phyloP scores from a whole-genome alignment of 2,329 filamentous ascomycete genomes.

The Botrytis galanthina region DNA sequence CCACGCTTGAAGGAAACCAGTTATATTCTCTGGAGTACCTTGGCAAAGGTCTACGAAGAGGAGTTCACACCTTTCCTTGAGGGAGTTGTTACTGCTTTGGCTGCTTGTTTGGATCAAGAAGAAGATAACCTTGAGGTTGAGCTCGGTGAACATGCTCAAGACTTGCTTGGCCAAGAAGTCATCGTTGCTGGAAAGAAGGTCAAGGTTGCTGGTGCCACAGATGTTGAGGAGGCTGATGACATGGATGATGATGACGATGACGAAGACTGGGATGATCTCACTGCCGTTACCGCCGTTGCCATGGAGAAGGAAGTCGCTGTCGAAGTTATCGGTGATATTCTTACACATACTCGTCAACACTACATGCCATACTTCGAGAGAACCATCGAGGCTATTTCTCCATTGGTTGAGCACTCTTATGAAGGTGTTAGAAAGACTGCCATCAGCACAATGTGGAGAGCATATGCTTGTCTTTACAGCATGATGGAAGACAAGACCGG shows the following conservation, averaged over 20 bases:
- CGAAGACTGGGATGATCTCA: conserved; percentile 80
- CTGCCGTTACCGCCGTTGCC: conserved; percentile 82
- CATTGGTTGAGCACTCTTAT: conserved; percentile 83
- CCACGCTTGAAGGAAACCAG: conserved; percentile 91
- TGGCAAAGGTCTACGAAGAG: conserved; percentile 90
- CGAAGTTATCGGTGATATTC: conserved; percentile 89
- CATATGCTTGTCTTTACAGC: conserved; percentile 86
- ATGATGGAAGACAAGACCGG: conserved; percentile 76
- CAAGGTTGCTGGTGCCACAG: conserved; percentile 67
- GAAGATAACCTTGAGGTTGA: conserved; percentile 78
- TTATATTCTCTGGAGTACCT: conserved; percentile 93
- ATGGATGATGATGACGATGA: conserved; percentile 72
- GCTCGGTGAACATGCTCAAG: conserved; percentile 70
- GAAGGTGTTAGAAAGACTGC: conserved; percentile 92
- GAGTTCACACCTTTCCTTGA: conserved; percentile 76
- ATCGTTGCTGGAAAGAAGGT: conserved; percentile 80
- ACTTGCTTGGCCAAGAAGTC: conserved; percentile 73
- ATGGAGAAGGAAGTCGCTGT: conserved; percentile 97
- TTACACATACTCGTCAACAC: conserved; percentile 78
- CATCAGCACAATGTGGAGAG: conserved; percentile 87
- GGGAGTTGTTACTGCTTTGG: conserved; percentile 75
- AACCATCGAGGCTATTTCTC: conserved; percentile 76
- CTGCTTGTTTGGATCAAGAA: conserved; percentile 83
- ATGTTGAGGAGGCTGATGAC: conserved; percentile 57
- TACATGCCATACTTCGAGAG: conserved; percentile 85